Base-by-base conservation (phyloP, 164 flowering plant genomes). In the Nymphaea colorata region DNA sequence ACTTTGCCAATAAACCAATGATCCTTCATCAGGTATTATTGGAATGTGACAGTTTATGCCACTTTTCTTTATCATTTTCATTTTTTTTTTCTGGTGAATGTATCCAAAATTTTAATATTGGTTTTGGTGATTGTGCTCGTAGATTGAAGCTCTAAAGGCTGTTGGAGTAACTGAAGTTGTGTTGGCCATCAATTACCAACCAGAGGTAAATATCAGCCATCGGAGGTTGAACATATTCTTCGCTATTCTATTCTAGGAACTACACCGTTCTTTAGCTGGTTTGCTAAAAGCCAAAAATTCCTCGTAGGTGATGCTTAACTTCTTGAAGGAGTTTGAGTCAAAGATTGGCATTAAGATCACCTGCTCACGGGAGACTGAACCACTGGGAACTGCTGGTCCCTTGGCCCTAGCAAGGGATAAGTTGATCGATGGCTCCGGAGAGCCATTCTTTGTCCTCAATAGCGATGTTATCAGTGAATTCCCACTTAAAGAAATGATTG, bases 1-100 rank as follows among this genome's bases (percentile, higher is more conserved):
- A 94, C 44, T 94, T 94, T 79, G 99, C 93, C 68, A 94, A 94
- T 81, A 94, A 94, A 71, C 99, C 99, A 67, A 94, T 94, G 97
- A 94, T 94, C 75, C 80, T 94, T 73, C 96, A 94, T 76, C 99
- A 91, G 99, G 99, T 93, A 76, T 25, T 25, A 25, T 68, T 12
- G 16, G 66, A 51, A 51, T 51, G 57, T 51, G 14, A 51, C 57
- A 51, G 14, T 51, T 51, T 51, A 15, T 51, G 12, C 57, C 14
- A 8, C 57, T 51, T 15, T 8, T 51, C 57, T 15, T 51, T 51
- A 51, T 51, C 57, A 51, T 51, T 51, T 8, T 51, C 57, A 51
- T 51, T 51, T 8, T 10, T 51, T 1, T 51, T 51, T 3, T 51
- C 57, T 51, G 36, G 36, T 15, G 0, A 51, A 51, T 3, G 14